Percentiles rank a stretch among this genome's conserved stretches.
These are phyloP conservation scores for Sporothrix mexicana DNA, from an alignment of 2,329 filamentous ascomycete species.

Conservation along the genomic window DNA sequence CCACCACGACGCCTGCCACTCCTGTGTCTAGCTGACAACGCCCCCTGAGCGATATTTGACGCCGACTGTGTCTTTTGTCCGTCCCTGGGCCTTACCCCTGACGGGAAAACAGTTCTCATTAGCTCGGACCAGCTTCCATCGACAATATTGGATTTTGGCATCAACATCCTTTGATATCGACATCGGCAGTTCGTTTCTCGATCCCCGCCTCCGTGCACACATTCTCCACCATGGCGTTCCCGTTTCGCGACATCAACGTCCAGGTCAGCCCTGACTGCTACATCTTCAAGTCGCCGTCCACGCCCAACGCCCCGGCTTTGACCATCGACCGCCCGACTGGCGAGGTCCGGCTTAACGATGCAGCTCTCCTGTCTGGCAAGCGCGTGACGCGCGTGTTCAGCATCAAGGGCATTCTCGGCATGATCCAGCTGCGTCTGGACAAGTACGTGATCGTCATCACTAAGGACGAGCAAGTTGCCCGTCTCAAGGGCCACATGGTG, in stretches of 20 bases:
- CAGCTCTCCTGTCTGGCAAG: slow-evolving; percentile 74
- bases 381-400: slow-evolving; percentile 78
- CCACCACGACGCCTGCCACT: slow-evolving; percentile 11
- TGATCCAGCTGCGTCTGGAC: slow-evolving; percentile 90
- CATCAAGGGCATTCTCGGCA: slow-evolving; percentile 91
- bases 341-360: slow-evolving; percentile 84
- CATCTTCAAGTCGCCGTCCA: slow-evolving; percentile 94
- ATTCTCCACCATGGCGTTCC: slow-evolving; percentile 53
- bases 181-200: background rate
- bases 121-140: slow-evolving; percentile 2
- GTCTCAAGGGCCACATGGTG: slow-evolving; percentile 93
- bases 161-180: background rate
- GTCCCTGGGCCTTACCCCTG: slow-evolving; percentile 2
- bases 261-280: slow-evolving; percentile 91
- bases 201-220: background rate
- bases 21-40: background rate
- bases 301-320: slow-evolving; percentile 83
- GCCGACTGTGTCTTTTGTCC: background rate
- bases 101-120: background rate
- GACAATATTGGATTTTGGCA: background rate
- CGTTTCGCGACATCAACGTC: slow-evolving; percentile 96
- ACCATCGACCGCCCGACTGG: slow-evolving; percentile 92
- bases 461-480: slow-evolving; percentile 87
- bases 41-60: background rate
- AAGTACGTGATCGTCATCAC: slow-evolving; percentile 98